Percentiles rank a stretch among this genome's conserved stretches.
Conservation (phyloP, 1,139 yeast species). For the Dujonia santamariae region DNA sequence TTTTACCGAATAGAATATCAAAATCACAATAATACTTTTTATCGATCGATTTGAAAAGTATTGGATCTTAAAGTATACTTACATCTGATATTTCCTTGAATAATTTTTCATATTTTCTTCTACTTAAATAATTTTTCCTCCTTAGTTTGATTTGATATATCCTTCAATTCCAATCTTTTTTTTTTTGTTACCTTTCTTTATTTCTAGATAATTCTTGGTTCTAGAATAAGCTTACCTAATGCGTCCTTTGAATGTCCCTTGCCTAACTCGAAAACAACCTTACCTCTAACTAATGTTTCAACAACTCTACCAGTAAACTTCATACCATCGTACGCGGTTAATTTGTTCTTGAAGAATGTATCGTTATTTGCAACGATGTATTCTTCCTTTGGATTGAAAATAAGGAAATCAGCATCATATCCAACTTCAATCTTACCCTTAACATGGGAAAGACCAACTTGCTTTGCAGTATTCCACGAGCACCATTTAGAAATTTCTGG, state of each 20-base stretch:
- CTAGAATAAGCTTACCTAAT: constrained; percentile 57
- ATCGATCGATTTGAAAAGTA: too few species aligned
- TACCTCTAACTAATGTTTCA: constrained; percentile 78
- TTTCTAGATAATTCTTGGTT: constrained; percentile 38
- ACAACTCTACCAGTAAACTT: constrained; percentile 67
- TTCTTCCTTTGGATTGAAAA: constrained; percentile 64
- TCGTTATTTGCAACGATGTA: constrained; percentile 58
- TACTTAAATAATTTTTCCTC: too few species aligned
- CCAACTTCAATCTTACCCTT: constrained; percentile 77
- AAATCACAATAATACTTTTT: too few species aligned
- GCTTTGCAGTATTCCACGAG: constrained; percentile 77
- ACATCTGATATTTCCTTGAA: too few species aligned
- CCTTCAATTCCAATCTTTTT: too few species aligned
- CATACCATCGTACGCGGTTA: constrained; percentile 81
- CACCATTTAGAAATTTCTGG: constrained; percentile 76
- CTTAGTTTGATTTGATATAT: too few species aligned
- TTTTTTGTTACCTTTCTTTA: too few species aligned
- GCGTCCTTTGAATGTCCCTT: constrained; percentile 57
- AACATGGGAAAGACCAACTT: constrained; percentile 68
- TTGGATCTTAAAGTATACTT: too few species aligned
- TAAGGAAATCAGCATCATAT: constrained; percentile 80
- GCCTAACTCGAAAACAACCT: constrained; percentile 55
- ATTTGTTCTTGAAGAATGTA: constrained; percentile 75
- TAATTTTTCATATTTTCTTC: too few species aligned
- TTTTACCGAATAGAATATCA: too few species aligned